Evolutionary conservation across 2,329 filamentous ascomycete genomes (phyloP), one percentile per base, ranked within the genome.

Genomic region (Monilinia vaccinii-corymbosi): DNA sequence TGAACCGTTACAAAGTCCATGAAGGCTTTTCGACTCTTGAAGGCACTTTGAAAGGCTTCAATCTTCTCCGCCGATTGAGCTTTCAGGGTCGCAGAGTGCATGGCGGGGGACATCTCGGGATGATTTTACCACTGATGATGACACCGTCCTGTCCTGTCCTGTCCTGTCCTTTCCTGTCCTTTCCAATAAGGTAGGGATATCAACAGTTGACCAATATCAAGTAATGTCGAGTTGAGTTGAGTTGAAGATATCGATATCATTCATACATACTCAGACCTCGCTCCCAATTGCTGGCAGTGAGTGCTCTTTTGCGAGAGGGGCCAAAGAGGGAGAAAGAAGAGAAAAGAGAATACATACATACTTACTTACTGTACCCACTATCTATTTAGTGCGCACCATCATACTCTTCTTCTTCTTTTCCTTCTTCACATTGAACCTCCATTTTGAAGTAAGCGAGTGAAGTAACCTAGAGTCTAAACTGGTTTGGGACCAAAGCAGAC

Each of bases 221-320:
- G n/a, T n/a, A n/a, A n/a, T n/a, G n/a, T n/a, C n/a, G n/a, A n/a
- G 18, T 31, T 25, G 38, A 52, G 25, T 36, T 36, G 34, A 36
- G 38, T 18, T 44, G 38, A 53, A 32, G 38, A 44, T 53, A 32
- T 32, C 38, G 32, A 32, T 10, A 25, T 44, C 51, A 6, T 28
- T 28, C 25, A 28, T 28, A 28, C 25, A 28, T 28, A 28, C n/a
- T n/a, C n/a, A n/a, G n/a, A n/a, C 25, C 68, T 5, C 64, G 67
- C 16, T 62, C 61, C 2, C 68, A 69, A 38, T 58, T 68, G n/a
- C 68, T 68, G 25, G 3, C 25, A 28, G 25, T n/a, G n/a, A n/a
- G n/a, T n/a, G n/a, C 25, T 28, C 25, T 28, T 28, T 28, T 28
- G 25, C 25, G 25, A 28, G 25, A 28, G 25, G 6, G 25, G 25